phyloP scores from a whole-genome alignment of 148 eudicot genomes.

The Camellia lanceoleosa region DNA sequence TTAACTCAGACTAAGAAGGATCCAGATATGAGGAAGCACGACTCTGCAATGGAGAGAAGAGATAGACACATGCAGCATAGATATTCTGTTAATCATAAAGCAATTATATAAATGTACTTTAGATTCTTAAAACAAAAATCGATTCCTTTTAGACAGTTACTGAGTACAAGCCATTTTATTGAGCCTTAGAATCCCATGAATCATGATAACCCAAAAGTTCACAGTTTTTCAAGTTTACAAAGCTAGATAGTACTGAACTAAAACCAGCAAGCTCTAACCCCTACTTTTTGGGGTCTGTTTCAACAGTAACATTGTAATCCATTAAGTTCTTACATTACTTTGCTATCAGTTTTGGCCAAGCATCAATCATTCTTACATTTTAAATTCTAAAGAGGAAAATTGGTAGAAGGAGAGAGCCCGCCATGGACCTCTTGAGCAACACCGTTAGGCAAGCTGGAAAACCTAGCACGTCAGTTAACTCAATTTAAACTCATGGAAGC shows the following conservation, averaged over 20 bases:
- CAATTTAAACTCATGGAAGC: neutral
- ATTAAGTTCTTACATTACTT: neutral
- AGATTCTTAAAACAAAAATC: too few relatives aligned
- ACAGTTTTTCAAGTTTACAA: neutral
- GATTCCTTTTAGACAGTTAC: too few relatives aligned
- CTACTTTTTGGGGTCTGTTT: neutral
- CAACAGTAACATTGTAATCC: neutral
- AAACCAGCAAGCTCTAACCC: neutral
- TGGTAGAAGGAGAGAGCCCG: neutral
- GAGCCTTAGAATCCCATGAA: neutral
- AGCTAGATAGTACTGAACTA: neutral
- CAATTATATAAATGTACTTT: too few relatives aligned
- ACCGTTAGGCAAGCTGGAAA: neutral
- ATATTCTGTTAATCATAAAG: too few relatives aligned
- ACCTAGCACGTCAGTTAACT: neutral
- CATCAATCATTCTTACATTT: neutral
- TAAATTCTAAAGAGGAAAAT: neutral
- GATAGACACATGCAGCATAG: too few relatives aligned
- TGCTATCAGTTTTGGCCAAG: neutral
- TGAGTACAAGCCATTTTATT: neutral
- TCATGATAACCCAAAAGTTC: neutral
- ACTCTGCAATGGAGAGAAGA: too few relatives aligned
- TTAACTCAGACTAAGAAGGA: neutral
- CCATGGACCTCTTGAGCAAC: conserved; percentile 1
- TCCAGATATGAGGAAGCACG: neutral